Conservation (phyloP, 1,139 yeast species). For the Suhomyces wounanorum region DNA sequence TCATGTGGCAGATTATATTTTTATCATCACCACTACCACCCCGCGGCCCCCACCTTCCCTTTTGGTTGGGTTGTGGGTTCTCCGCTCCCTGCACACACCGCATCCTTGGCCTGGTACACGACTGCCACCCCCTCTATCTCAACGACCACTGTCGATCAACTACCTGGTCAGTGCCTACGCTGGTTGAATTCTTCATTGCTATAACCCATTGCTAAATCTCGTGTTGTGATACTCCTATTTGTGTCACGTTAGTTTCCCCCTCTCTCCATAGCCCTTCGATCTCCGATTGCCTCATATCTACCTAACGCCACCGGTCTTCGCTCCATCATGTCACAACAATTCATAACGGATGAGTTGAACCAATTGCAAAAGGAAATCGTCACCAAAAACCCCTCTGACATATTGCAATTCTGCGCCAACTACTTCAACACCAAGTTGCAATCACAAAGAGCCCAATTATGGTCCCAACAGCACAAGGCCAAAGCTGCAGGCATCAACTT, state of each 20-base stretch:
- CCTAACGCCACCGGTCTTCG: background rate
- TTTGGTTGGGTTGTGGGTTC: background rate
- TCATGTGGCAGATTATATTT: background rate
- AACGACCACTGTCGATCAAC: conserved; percentile 10
- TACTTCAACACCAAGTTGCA: conserved; percentile 65
- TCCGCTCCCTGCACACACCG: conserved; percentile 1
- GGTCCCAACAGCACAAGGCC: conserved; percentile 55
- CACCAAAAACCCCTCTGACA: conserved; percentile 64
- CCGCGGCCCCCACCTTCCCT: background rate
- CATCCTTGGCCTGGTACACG: conserved; percentile 9
- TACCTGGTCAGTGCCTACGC: conserved; percentile 1
- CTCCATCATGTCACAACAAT: conserved; percentile 18
- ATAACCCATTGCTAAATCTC: background rate
- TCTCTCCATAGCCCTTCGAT: background rate
- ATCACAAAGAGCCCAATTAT: conserved; percentile 57
- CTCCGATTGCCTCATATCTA: background rate
- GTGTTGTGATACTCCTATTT: background rate
- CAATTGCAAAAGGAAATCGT: conserved; percentile 64
- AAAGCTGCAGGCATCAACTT: conserved; percentile 54
- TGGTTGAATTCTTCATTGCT: background rate
- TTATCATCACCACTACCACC: background rate
- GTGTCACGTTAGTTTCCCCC: background rate
- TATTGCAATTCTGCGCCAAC: conserved; percentile 73
- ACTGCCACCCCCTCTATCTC: conserved; percentile 13
- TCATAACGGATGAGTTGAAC: conserved; percentile 50